Conservation (phyloP, 225 moss, liverwort and hornwort species). For the Asterella californica region DNA sequence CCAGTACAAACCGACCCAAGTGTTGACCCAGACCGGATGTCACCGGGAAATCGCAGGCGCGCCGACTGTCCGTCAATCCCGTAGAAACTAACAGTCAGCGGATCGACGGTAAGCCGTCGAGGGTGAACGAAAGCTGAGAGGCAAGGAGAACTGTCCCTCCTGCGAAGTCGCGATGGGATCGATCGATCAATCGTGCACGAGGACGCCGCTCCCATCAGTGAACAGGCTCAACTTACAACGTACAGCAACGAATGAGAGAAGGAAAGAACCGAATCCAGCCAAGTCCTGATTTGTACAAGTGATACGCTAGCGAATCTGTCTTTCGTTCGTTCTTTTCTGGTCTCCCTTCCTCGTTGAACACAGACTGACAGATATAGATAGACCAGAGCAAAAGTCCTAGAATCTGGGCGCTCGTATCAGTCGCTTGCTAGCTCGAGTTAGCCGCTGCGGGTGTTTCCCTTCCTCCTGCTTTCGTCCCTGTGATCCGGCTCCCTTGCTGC, state of each 20-base stretch:
- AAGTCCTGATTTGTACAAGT: not conserved
- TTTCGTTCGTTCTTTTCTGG: not conserved
- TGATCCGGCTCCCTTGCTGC: not conserved
- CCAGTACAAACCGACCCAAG: not conserved
- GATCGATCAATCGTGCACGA: constrained; percentile 5
- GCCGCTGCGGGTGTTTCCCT: not conserved
- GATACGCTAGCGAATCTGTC: not conserved
- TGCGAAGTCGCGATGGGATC: not conserved
- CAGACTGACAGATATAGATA: not conserved
- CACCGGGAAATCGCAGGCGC: not conserved
- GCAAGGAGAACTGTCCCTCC: no score
- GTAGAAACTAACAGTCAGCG: not conserved
- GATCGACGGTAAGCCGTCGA: not conserved
- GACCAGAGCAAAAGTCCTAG: not conserved
- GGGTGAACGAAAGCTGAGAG: not conserved
- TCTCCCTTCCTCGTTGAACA: not conserved
- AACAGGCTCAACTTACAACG: not conserved
- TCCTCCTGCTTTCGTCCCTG: not conserved
- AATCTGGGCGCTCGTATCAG: not conserved
- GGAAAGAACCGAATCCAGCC: not conserved
- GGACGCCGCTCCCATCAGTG: not conserved
- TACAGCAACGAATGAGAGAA: no score
- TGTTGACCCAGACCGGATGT: not conserved
- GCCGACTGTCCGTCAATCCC: not conserved
- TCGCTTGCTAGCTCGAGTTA: not conserved